Percentiles rank a stretch among this genome's conserved stretches.
These are phyloP conservation scores for Phytophthora citricola DNA, from an alignment of 352 stramenopile species.

Conservation along the genomic window DNA sequence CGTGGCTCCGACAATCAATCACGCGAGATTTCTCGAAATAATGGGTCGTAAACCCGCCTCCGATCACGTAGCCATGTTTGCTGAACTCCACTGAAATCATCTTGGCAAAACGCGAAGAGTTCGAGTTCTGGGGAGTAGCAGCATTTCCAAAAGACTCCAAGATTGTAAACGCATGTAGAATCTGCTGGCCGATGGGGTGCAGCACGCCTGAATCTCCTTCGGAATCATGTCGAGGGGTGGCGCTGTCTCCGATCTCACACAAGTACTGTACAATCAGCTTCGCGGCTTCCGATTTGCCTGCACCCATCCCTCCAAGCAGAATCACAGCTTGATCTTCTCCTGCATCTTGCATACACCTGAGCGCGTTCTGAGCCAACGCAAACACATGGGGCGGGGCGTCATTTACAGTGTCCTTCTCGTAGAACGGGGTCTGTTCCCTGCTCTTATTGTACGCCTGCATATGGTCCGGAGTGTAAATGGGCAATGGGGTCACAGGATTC, in stretches of 20 bases:
- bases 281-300: slow-evolving; percentile 80
- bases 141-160: slow-evolving; percentile 83
- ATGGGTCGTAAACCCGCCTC: slow-evolving; percentile 81
- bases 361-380: slow-evolving; percentile 78
- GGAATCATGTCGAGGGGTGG: slow-evolving; percentile 37
- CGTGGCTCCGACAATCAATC: slow-evolving; percentile 68
- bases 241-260: slow-evolving; percentile 78
- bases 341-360: slow-evolving; percentile 80
- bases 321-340: slow-evolving; percentile 84
- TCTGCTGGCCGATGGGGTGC: slow-evolving; percentile 82
- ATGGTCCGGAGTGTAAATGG: slow-evolving; percentile 85
- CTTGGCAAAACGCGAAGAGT: slow-evolving; percentile 83
- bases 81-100: slow-evolving; percentile 88
- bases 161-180: slow-evolving; percentile 82
- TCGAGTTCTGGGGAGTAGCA: slow-evolving; percentile 61
- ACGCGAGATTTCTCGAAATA: slow-evolving; percentile 89
- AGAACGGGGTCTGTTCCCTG: slow-evolving; percentile 57
- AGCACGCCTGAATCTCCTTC: slow-evolving; percentile 61
- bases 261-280: slow-evolving; percentile 88
- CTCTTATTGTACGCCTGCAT: slow-evolving; percentile 84
- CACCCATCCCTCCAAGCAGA: slow-evolving; percentile 73
- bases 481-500: slow-evolving; percentile 72
- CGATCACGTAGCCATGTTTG: slow-evolving; percentile 78
- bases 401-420: slow-evolving; percentile 64
- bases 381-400: slow-evolving; percentile 80